A percentile compares a stretch with the other conserved stretches of the same genome.
These are phyloP conservation scores for Dimargaris xerosporica DNA, from an alignment of 192 early-diverging fungal species.

Conservation along the genomic window DNA sequence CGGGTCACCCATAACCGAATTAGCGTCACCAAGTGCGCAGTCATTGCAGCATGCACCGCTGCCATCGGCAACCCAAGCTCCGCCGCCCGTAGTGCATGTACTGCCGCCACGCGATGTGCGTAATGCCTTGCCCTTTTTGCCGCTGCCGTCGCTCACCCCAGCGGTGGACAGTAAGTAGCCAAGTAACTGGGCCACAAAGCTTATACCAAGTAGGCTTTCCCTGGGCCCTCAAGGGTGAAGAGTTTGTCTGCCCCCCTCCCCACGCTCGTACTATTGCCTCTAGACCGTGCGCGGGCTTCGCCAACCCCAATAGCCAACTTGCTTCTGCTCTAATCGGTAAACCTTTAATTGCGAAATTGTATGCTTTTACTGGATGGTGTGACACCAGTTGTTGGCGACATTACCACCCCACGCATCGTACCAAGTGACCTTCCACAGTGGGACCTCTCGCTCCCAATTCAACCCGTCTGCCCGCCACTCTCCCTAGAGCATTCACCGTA, in stretches of 20 bases:
- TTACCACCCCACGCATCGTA: not conserved
- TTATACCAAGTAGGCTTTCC: not conserved
- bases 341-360: too few relatives aligned
- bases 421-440: not conserved
- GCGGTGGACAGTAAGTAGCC: not conserved
- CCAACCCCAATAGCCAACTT: not conserved
- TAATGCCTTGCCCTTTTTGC: not conserved
- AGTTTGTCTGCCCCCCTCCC: not conserved
- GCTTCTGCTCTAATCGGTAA: not conserved
- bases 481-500: not conserved
- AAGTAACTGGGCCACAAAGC: too few relatives aligned
- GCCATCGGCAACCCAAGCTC: too few relatives aligned
- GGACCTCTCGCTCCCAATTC: not conserved
- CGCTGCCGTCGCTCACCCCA: not conserved
- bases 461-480: not conserved
- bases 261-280: not conserved
- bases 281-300: not conserved
- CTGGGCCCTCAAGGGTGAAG: not conserved
- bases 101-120: not conserved
- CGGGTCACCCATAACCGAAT: too few relatives aligned
- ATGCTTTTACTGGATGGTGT: too few relatives aligned
- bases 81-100: too few relatives aligned
- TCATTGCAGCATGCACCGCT: too few relatives aligned
- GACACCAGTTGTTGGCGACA: not conserved
- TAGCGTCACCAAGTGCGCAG: too few relatives aligned